Percentiles rank a stretch among this genome's conserved stretches.
These are phyloP conservation scores for Wallacemonas sp. DNA, from an alignment of 208 protist species.

Conservation along the genomic window DNA sequence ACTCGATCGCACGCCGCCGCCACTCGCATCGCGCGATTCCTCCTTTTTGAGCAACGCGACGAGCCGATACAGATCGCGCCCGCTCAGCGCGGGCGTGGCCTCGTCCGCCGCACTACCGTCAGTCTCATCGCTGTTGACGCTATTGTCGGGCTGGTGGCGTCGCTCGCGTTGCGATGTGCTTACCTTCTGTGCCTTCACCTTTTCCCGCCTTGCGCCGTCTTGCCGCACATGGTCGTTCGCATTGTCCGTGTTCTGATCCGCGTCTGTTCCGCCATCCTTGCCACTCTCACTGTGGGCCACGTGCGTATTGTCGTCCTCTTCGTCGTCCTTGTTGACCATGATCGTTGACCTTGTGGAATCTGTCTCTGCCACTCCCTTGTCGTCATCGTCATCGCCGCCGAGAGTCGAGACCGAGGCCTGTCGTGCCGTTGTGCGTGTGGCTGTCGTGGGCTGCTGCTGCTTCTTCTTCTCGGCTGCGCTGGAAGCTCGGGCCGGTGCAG, in stretches of 20 bases:
- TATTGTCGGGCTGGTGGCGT: not conserved
- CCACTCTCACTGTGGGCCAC: not conserved
- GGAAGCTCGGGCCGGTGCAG: not conserved
- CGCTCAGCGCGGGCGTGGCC: not conserved
- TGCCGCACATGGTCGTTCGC: not conserved
- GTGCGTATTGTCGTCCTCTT: not conserved
- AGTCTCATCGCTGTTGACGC: not conserved
- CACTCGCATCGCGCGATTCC: not conserved
- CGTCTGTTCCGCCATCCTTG: not conserved
- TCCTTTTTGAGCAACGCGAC: not conserved
- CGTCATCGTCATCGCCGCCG: not conserved
- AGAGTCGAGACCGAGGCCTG: not conserved
- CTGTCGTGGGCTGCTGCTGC: no score
- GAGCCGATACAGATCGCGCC: slow-evolving; percentile 3
- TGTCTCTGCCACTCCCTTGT: not conserved
- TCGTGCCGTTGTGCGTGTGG: not conserved
- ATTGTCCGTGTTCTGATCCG: not conserved
- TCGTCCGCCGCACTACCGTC: not conserved
- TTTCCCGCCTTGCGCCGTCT: not conserved
- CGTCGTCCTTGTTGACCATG: slow-evolving; percentile 19
- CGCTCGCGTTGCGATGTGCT: not conserved
- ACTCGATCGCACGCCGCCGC: not conserved
- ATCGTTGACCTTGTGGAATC: not conserved
- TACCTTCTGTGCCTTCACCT: not conserved
- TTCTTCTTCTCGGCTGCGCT: not conserved